phyloP scores from a whole-genome alignment of 306 rosid species.

The Erythrophleum fordii region DNA sequence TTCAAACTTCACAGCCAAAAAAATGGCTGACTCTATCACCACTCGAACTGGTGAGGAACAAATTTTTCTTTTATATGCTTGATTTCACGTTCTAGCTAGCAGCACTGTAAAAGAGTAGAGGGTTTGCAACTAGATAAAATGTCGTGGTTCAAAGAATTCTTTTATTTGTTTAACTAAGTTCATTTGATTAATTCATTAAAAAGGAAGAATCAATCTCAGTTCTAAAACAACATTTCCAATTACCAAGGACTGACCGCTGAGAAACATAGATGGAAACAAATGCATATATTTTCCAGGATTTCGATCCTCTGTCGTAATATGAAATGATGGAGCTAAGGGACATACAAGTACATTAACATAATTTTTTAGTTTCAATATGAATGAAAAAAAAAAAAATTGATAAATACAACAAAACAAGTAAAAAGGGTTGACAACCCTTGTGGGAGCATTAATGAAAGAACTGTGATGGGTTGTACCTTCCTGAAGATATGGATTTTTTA shows the following conservation, averaged over 20 bases:
- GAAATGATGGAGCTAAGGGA: not conserved
- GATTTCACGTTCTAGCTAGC: too few relatives aligned
- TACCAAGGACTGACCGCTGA: not conserved
- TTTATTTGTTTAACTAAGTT: too few relatives aligned
- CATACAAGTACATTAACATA: not conserved
- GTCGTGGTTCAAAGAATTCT: too few relatives aligned
- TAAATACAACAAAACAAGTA: not conserved
- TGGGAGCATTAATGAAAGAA: slow-evolving; percentile 44
- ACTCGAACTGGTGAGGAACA: too few relatives aligned
- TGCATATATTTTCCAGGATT: not conserved
- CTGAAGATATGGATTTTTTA: slow-evolving; percentile 32
- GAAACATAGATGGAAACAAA: not conserved
- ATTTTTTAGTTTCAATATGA: not conserved
- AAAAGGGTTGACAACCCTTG: slow-evolving; percentile 39
- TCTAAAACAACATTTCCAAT: not conserved
- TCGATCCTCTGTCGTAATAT: not conserved
- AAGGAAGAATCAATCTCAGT: not conserved
- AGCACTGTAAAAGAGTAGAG: too few relatives aligned
- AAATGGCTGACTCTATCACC: too few relatives aligned
- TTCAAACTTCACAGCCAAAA: too few relatives aligned
- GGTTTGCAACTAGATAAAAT: too few relatives aligned
- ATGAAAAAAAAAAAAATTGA: not conserved
- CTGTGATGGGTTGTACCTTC: slow-evolving; percentile 43
- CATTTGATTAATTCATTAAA: not conserved
- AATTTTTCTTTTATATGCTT: too few relatives aligned